phyloP scores from a whole-genome alignment of 148 eudicot genomes.

The Chenopodium berlandieri region DNA sequence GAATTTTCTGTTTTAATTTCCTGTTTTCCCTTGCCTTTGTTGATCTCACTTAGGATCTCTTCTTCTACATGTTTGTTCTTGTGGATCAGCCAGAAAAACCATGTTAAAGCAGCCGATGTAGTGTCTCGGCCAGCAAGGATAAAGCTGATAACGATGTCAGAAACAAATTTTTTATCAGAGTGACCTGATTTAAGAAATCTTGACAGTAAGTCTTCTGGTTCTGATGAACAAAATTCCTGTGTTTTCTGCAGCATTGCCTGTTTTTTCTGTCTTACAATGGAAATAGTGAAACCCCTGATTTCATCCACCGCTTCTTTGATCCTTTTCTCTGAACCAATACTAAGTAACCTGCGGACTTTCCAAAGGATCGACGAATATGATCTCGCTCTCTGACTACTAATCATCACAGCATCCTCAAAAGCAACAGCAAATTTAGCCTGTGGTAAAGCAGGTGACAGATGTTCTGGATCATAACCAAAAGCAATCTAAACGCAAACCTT shows the following conservation, averaged over 20 bases:
- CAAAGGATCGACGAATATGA: slow-evolving; percentile 30
- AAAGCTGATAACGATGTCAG: slow-evolving; percentile 45
- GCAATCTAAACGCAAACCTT: slow-evolving; percentile 34
- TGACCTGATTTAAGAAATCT: slow-evolving; percentile 42
- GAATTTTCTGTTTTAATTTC: slow-evolving; percentile 11
- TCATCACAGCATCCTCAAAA: slow-evolving; percentile 41
- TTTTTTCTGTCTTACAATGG: slow-evolving; percentile 15
- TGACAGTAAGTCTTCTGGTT: slow-evolving; percentile 39
- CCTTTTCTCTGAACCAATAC: slow-evolving; percentile 46
- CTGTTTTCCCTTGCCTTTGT: neutral
- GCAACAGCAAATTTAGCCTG: slow-evolving; percentile 28
- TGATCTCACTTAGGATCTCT: slow-evolving; percentile 33
- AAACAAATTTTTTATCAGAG: slow-evolving; percentile 36
- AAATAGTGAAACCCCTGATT: slow-evolving; percentile 24
- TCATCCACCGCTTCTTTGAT: slow-evolving; percentile 29
- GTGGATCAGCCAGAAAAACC: slow-evolving; percentile 49
- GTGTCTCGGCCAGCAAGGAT: slow-evolving; percentile 50
- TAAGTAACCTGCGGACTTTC: slow-evolving; percentile 35
- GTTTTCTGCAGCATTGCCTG: neutral
- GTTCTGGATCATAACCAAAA: slow-evolving; percentile 42
- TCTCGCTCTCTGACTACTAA: slow-evolving; percentile 29
- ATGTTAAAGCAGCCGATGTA: slow-evolving; percentile 37
- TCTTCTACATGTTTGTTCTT: slow-evolving; percentile 26
- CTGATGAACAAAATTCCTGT: neutral
- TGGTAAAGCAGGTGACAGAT: slow-evolving; percentile 31